Evolutionary conservation across 2,329 filamentous ascomycete species (phyloP), one percentile per base, ranked within the genome.

Genomic region (Aspergillus fumigatiaffinis): DNA sequence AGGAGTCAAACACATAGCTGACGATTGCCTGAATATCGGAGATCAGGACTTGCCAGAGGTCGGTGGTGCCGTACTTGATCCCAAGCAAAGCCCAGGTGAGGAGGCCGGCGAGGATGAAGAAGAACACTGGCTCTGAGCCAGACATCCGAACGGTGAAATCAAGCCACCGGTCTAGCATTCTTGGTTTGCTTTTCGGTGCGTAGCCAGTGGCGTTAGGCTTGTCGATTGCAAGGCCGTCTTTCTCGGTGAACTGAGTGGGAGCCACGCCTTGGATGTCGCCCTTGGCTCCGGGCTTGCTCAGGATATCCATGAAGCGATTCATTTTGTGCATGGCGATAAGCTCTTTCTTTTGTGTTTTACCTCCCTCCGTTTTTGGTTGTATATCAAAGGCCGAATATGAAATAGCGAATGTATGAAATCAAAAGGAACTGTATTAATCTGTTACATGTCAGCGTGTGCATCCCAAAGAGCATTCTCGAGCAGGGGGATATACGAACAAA

Each of bases 41-140:
- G 41, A 71, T 67, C 3, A 58, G 42, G 14, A 69, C 62, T 52
- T 67, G 66, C 67, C 68, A 70, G 42, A 32, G 57, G 7, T 59
- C 55, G n/a, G 50, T 51, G 10, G 53, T 46, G 10, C 59, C 57
- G 51, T 61, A 68, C n/a, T 20, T 57, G 48, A 68, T 65, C 0
- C 68, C 68, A 0, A 67, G 53, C 32, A 71, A 60, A 17, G 61
- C 66, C 68, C 67, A 71, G 2, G 51, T 29, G 4, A 69, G 54
- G 10, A 70, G 59, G 0, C 72, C 52, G 1, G 64, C 55, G 7
- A 76, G 44, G 52, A 74, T 74, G 50, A 70, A 54, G 17, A 65
- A 62, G 52, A 70, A 68, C 8, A 65, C 60, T 17, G 46, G 52
- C 25, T 57, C 60, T 1, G 68, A 69, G 17, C 68, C 68, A 21